phyloP scores from a whole-genome alignment of 176 grass and related monocot genomes.

The Alloteropsis semialata region DNA sequence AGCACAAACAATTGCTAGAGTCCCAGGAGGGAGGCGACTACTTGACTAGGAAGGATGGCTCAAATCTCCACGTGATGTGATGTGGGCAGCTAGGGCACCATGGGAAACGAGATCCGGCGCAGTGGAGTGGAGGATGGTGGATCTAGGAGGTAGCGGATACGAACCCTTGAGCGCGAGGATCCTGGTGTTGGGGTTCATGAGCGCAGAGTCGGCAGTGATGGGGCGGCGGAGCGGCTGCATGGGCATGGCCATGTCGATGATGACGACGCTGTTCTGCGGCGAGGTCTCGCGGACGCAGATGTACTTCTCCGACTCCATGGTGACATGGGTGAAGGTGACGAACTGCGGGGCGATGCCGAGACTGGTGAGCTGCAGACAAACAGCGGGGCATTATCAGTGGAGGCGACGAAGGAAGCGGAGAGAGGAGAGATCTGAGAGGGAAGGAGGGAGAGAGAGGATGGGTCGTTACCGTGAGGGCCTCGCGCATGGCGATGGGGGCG shows the following conservation, averaged over 20 bases:
- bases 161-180: slow-evolving; percentile 98
- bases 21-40: neutral
- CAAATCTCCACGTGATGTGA: no score
- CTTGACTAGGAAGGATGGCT: neutral
- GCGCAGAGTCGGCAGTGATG: slow-evolving; percentile 93
- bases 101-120: neutral
- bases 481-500: slow-evolving; percentile 92
- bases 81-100: neutral
- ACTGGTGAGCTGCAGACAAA: slow-evolving; percentile 67
- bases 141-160: neutral
- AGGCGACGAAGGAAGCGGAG: neutral
- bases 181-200: slow-evolving; percentile 96
- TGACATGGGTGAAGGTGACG: slow-evolving; percentile 98
- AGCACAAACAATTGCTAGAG: neutral
- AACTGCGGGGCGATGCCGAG: slow-evolving; percentile 95
- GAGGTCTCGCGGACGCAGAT: slow-evolving; percentile 97
- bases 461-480: slow-evolving; percentile 77
- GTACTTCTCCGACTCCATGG: slow-evolving; percentile 99
- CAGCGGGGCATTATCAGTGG: neutral
- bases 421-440: neutral
- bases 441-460: neutral
- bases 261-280: slow-evolving; percentile 96
- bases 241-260: slow-evolving; percentile 97
- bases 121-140: neutral
- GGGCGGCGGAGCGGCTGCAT: slow-evolving; percentile 86